phyloP scores from a whole-genome alignment of 331 rosid species.

The Phaseolus coccineus region DNA sequence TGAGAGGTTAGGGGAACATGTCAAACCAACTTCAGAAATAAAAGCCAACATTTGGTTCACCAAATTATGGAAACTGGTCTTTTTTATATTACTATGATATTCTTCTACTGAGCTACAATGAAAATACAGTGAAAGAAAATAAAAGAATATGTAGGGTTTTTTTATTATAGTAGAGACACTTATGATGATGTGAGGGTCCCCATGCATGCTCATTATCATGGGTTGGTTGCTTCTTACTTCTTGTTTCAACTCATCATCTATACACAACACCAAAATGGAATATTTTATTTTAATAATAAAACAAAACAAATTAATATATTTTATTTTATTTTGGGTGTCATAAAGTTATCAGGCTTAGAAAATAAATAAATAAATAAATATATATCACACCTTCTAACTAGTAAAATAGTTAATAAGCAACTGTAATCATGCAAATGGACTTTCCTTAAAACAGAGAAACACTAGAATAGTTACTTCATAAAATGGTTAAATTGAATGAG shows the following conservation, averaged over 20 bases:
- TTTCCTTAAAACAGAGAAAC: too few species aligned
- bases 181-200: constrained; percentile 39
- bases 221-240: constrained; percentile 23
- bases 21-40: constrained; percentile 34
- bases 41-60: constrained; percentile 9
- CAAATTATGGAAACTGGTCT: constrained; percentile 29
- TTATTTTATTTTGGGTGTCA: too few species aligned
- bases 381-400: too few species aligned
- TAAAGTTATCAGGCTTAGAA: too few species aligned
- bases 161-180: constrained; percentile 26
- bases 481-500: too few species aligned
- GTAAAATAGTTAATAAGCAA: too few species aligned
- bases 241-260: constrained; percentile 3
- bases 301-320: too few species aligned
- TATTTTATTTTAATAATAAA: neutral
- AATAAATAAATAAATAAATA: too few species aligned
- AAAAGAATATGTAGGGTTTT: constrained; percentile 1
- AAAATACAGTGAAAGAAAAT: too few species aligned
- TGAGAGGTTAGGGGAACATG: constrained; percentile 44
- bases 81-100: neutral
- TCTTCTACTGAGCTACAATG: too few species aligned
- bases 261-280: neutral
- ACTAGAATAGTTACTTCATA: too few species aligned
- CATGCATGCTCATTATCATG: constrained; percentile 36
- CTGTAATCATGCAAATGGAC: too few species aligned